phyloP scores from a whole-genome alignment of 768 basidiomycete species.

The Mycena chlorophos region DNA sequence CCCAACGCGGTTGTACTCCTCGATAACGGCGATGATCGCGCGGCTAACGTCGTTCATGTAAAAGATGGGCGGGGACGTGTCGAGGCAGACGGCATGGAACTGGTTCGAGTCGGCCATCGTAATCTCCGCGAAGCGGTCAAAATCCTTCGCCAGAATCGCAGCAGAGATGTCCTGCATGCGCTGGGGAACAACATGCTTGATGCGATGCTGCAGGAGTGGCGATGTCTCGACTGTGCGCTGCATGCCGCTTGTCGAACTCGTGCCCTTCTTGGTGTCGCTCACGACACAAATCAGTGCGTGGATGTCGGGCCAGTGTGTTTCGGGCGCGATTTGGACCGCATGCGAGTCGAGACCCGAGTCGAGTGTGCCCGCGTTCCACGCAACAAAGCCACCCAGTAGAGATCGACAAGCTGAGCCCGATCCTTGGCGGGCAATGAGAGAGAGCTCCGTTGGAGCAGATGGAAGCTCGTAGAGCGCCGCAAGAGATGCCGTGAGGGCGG shows the following conservation, averaged over 20 bases:
- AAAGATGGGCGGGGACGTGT: conserved; percentile 97
- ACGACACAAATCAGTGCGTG: conserved; percentile 98
- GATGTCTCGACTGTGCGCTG: conserved; percentile 96
- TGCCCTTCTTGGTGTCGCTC: conserved; percentile 94
- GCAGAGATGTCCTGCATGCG: conserved; percentile 81
- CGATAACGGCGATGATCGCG: conserved; percentile 88
- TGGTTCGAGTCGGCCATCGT: conserved; percentile 99
- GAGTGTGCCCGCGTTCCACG: conserved; percentile 79
- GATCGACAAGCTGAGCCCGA: conserved; percentile 98
- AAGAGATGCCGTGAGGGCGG: conserved; percentile 89
- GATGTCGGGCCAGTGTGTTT: conserved; percentile 90
- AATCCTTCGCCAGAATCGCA: conserved; percentile 80
- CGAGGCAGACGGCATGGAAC: conserved; percentile 97
- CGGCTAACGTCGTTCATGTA: conserved; percentile 98
- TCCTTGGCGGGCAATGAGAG: conserved; percentile 93
- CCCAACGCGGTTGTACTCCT: conserved; percentile 87
- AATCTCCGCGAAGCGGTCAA: conserved; percentile 83
- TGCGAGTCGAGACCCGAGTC: conserved; percentile 81
- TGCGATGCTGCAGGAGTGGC: conserved; percentile 82
- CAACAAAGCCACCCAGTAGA: conserved; percentile 95
- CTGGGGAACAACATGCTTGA: conserved; percentile 79
- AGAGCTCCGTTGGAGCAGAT: conserved; percentile 75
- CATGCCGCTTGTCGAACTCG: conserved; percentile 94
- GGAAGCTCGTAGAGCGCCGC: conserved; percentile 84
- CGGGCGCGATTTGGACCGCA: conserved; percentile 83